phyloP scores from a whole-genome alignment of 495 filamentous ascomycete genomes.

The Aspergillus asperescens region DNA sequence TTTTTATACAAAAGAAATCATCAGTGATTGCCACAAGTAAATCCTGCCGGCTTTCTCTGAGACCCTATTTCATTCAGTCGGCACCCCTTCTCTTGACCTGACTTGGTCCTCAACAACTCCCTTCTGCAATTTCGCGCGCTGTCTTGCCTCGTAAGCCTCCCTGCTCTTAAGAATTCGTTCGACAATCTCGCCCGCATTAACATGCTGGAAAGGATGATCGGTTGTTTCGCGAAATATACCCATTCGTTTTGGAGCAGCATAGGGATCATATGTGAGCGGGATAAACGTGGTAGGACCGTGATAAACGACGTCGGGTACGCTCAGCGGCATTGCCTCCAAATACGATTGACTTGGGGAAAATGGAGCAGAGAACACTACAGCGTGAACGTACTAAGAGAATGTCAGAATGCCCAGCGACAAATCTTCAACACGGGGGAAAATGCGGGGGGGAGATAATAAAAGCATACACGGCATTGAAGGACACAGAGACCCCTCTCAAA shows the following conservation, averaged over 20 bases:
- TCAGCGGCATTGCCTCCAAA: slow-evolving; percentile 67
- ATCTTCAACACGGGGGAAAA: too few relatives aligned
- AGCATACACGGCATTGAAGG: slow-evolving; percentile 78
- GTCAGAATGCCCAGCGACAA: slow-evolving; percentile 20
- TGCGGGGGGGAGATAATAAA: not conserved
- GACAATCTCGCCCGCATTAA: slow-evolving; percentile 92
- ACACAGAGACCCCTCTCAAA: slow-evolving; percentile 95
- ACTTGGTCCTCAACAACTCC: slow-evolving; percentile 58
- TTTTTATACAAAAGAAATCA: not conserved
- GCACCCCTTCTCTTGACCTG: slow-evolving; percentile 32
- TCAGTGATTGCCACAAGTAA: not conserved
- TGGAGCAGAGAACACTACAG: slow-evolving; percentile 82
- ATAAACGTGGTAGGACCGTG: slow-evolving; percentile 94
- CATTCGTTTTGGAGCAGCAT: slow-evolving; percentile 68
- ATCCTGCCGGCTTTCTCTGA: slow-evolving; percentile 1
- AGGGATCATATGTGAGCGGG: slow-evolving; percentile 80
- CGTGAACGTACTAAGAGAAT: slow-evolving; percentile 66
- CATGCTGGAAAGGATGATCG: slow-evolving; percentile 70
- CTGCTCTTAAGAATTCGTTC: slow-evolving; percentile 79
- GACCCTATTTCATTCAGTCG: not conserved
- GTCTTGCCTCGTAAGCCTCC: slow-evolving; percentile 81
- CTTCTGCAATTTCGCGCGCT: slow-evolving; percentile 83
- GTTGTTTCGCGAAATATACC: slow-evolving; percentile 71
- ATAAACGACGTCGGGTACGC: slow-evolving; percentile 76
- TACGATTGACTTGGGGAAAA: slow-evolving; percentile 75